Conservation (phyloP, 108 stramenopile species). For the Skeletonema menzelii region DNA sequence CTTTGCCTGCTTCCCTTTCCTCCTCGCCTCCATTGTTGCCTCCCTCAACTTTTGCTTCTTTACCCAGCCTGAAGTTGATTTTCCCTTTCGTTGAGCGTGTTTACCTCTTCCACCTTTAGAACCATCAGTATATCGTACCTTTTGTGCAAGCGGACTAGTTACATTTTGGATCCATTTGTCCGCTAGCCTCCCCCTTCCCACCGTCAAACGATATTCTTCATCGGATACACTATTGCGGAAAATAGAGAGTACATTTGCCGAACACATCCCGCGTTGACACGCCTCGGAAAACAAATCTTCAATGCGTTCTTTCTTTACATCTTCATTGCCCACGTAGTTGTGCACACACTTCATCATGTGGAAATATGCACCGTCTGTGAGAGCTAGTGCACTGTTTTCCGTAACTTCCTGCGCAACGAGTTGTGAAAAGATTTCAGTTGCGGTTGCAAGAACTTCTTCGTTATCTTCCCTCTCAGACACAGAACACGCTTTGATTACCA, state of each 20-base stretch:
- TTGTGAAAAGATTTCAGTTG: constrained; percentile 23
- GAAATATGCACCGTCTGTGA: constrained; percentile 42
- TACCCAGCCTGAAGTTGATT: constrained; percentile 50
- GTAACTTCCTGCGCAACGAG: constrained; percentile 22
- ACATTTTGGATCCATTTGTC: constrained; percentile 55
- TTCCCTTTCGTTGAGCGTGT: constrained; percentile 47
- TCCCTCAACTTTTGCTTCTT: constrained; percentile 38
- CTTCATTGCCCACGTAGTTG: constrained; percentile 15
- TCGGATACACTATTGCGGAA: constrained; percentile 35
- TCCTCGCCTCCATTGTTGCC: constrained; percentile 5
- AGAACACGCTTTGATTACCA: constrained; percentile 48
- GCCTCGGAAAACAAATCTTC: constrained; percentile 50
- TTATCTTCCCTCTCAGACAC: constrained; percentile 28
- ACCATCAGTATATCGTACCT: constrained; percentile 49
- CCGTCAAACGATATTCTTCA: constrained; percentile 47
- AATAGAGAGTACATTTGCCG: constrained; percentile 29
- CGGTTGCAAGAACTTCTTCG: constrained; percentile 28
- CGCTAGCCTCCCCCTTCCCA: constrained; percentile 46
- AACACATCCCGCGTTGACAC: constrained; percentile 34
- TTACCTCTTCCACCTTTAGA: constrained; percentile 43
- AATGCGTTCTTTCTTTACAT: constrained; percentile 34
- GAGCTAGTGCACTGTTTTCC: constrained; percentile 23
- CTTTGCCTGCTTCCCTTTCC: constrained; percentile 28
- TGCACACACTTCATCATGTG: constrained; percentile 49
- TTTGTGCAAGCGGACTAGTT: constrained; percentile 17